These are phyloP conservation scores for Fusarium solani-melongenae DNA, from an alignment of 2,329 filamentous ascomycete genomes.

Conservation along the genomic window DNA sequence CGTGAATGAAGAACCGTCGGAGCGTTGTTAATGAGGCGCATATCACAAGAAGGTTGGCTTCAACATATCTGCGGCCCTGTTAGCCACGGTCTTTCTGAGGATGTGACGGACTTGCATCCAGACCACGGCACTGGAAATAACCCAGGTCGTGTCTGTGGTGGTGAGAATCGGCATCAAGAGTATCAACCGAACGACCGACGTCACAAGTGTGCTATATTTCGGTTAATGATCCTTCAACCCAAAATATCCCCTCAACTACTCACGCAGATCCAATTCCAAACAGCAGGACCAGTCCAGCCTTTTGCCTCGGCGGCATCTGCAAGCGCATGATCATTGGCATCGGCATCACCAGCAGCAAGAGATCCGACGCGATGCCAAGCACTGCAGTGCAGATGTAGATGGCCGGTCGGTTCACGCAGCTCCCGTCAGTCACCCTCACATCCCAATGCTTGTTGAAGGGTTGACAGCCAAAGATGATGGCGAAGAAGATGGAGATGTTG, in stretches of 20 bases:
- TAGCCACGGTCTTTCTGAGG: not conserved
- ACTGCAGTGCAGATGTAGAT: constrained; percentile 49
- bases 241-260: not conserved
- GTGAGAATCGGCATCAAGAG: constrained; percentile 44
- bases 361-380: constrained; percentile 60
- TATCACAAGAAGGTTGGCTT: constrained; percentile 51
- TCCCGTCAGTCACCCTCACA: constrained; percentile 41
- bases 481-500: constrained; percentile 48
- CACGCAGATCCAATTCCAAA: constrained; percentile 57
- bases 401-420: constrained; percentile 53
- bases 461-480: constrained; percentile 51
- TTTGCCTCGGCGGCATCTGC: constrained; percentile 59
- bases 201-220: constrained; percentile 48
- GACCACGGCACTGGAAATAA: constrained; percentile 42
- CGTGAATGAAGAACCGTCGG: constrained; percentile 49
- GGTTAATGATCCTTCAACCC: constrained; percentile 5
- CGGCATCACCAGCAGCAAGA: constrained; percentile 58
- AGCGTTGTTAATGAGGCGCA: constrained; percentile 52
- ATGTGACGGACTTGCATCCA: constrained; percentile 42
- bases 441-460: constrained; percentile 50
- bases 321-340: constrained; percentile 58
- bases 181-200: constrained; percentile 48
- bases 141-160: constrained; percentile 47
- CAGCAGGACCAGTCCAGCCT: constrained; percentile 55
- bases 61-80: constrained; percentile 45